A percentile compares a stretch with the other conserved stretches of the same genome.
Evolutionary conservation across 148 eudicot genomes (phyloP).

Genomic region (Diospyros kaki): DNA sequence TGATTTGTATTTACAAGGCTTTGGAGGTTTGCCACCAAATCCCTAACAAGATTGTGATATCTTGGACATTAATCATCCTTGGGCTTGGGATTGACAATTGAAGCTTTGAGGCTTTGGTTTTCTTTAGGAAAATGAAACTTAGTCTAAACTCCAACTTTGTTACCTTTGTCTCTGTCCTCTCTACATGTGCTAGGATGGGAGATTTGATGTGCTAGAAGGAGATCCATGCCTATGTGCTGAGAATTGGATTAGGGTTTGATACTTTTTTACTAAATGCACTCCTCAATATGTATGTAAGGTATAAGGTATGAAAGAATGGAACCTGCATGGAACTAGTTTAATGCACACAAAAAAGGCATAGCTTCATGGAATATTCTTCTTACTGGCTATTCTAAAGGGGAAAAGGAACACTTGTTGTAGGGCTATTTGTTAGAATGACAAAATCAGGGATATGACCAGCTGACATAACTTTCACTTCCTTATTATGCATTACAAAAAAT

Average conservation of each 20-base stretch:
- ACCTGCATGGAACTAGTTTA: slow-evolving; percentile 63
- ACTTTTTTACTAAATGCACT: slow-evolving; percentile 75
- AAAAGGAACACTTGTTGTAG: slow-evolving; percentile 49
- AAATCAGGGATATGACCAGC: slow-evolving; percentile 53
- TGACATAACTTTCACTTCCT: slow-evolving; percentile 58
- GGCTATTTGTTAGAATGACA: slow-evolving; percentile 56
- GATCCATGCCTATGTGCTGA: slow-evolving; percentile 78
- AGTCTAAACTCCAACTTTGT: slow-evolving; percentile 58
- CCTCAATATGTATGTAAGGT: slow-evolving; percentile 87
- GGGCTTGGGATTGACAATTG: slow-evolving; percentile 69
- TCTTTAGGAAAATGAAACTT: slow-evolving; percentile 66
- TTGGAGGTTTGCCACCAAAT: slow-evolving; percentile 70
- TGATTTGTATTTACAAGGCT: slow-evolving; percentile 77
- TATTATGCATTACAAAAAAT: too few species aligned
- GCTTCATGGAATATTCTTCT: slow-evolving; percentile 85
- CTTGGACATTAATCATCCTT: slow-evolving; percentile 83
- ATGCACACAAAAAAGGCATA: slow-evolving; percentile 41
- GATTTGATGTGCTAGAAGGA: slow-evolving; percentile 88
- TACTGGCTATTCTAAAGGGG: slow-evolving; percentile 69
- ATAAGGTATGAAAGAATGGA: slow-evolving; percentile 75
- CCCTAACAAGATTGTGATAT: slow-evolving; percentile 62
- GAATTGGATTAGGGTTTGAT: slow-evolving; percentile 50
- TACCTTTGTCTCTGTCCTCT: slow-evolving; percentile 68
- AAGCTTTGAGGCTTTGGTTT: slow-evolving; percentile 73
- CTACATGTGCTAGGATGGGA: slow-evolving; percentile 80